A percentile compares a stretch with the other conserved stretches of the same genome.
phyloP scores from a whole-genome alignment of 768 basidiomycete species.

The Mycena galopus region DNA sequence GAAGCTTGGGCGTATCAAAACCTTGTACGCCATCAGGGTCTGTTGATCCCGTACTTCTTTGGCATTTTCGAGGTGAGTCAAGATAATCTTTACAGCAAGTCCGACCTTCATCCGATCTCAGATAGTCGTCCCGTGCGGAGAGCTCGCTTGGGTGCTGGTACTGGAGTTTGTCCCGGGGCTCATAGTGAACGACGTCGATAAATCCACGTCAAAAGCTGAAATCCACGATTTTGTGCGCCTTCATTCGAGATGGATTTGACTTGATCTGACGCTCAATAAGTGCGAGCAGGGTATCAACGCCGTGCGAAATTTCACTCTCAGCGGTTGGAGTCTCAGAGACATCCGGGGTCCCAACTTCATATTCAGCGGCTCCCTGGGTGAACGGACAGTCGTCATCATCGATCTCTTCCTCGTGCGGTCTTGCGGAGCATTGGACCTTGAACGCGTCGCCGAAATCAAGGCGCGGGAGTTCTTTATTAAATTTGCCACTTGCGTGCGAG shows the following conservation, averaged over 20 bases:
- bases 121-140: neutral
- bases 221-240: neutral
- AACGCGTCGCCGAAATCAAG: neutral
- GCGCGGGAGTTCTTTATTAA: neutral
- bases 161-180: neutral
- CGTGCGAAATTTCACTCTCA: neutral
- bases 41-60: neutral
- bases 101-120: neutral
- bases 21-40: neutral
- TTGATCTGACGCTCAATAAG: neutral
- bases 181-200: neutral
- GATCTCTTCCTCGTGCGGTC: neutral
- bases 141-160: neutral
- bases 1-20: neutral
- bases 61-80: neutral
- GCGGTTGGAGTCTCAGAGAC: neutral
- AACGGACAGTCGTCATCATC: neutral
- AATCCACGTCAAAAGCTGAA: neutral
- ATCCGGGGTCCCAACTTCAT: neutral
- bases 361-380: neutral
- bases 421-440: neutral
- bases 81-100: neutral
- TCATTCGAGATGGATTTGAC: neutral
- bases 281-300: neutral
- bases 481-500: neutral